Base-by-base conservation (phyloP, 495 filamentous ascomycete species). In the Xylaria venustula region DNA sequence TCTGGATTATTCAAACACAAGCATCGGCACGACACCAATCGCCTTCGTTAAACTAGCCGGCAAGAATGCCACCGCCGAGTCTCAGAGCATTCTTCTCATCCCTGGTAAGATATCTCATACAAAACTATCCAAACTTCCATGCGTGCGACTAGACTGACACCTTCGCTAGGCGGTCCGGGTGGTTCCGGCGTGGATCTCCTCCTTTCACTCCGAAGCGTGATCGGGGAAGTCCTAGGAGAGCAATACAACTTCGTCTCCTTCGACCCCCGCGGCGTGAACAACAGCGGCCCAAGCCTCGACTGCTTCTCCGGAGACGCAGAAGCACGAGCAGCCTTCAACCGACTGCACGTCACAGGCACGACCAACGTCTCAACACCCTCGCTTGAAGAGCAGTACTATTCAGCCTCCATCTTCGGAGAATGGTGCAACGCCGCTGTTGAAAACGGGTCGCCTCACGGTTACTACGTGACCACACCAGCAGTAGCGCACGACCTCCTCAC, bases 301-400 rank as follows among this genome's bases (percentile, higher is more conserved):
- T 75, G 73, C 58, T 74, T 75, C 41, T 62, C 44, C 0, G 67
- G 75, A 37, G 58, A 73, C 2, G 63, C 68, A 6, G 72, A 74
- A 7, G 75, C 77, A 60, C 66, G 64, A 42, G 70, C 70, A 34
- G 79, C 75, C 69, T 75, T 80, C 32, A 54, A 74, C 54, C 73
- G 77, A 53, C 60, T 72, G 1, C 71, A 77, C 17, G 71, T 72
- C 0, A 76, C 78, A 41, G 79, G 79, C 12, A 74, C 76, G 65
- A 67, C 79, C 26, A 78, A 79, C 1, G 77, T 73, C 20, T 73
- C 72, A 6, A 64, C 66, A 7, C 58, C 53, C 1, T 67, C 73
- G 11, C 37, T 71, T 17, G 55, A 64, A 42, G 60, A 54, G n/a
- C 68, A 75, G 40, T 75, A 64, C 49, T 68, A 69, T 32, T 59